Percentiles rank a stretch among this genome's conserved stretches.
phyloP scores from a whole-genome alignment of 2,329 filamentous ascomycete species.

The Corynespora cassiicola region DNA sequence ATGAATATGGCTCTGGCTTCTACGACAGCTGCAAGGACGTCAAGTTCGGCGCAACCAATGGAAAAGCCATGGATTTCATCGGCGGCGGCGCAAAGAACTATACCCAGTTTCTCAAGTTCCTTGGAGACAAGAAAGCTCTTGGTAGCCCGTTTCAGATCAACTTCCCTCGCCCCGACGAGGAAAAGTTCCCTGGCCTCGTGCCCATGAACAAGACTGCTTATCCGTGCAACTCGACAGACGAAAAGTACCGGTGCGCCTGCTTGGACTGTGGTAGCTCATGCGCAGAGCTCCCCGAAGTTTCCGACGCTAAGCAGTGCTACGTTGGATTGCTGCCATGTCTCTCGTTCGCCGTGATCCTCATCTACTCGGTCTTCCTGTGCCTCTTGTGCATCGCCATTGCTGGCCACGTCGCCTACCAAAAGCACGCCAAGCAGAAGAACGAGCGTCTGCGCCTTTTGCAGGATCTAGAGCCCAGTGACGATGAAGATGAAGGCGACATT shows the following conservation, averaged over 20 bases:
- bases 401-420: slow-evolving; percentile 77
- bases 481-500: slow-evolving; percentile 91
- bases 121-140: slow-evolving; percentile 88
- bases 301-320: slow-evolving; percentile 73
- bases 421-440: slow-evolving; percentile 74
- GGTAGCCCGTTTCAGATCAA: slow-evolving; percentile 99
- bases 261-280: slow-evolving; percentile 91
- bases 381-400: slow-evolving; percentile 70
- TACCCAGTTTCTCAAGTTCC: slow-evolving; percentile 83
- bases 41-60: slow-evolving; percentile 94
- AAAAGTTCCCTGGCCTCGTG: slow-evolving; percentile 72
- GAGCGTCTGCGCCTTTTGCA: slow-evolving; percentile 88
- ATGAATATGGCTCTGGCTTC: slow-evolving; percentile 84
- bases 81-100: slow-evolving; percentile 94
- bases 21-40: slow-evolving; percentile 99
- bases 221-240: slow-evolving; percentile 88
- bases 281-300: slow-evolving; percentile 79
- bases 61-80: slow-evolving; percentile 93
- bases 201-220: slow-evolving; percentile 76
- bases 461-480: slow-evolving; percentile 82
- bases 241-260: slow-evolving; percentile 87
- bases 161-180: slow-evolving; percentile 70
- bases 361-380: slow-evolving; percentile 79
- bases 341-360: slow-evolving; percentile 88
- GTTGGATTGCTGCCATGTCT: slow-evolving; percentile 91